These are phyloP conservation scores for Coemansia sp. DNA, from an alignment of 192 early-diverging fungal genomes.

Conservation along the genomic window DNA sequence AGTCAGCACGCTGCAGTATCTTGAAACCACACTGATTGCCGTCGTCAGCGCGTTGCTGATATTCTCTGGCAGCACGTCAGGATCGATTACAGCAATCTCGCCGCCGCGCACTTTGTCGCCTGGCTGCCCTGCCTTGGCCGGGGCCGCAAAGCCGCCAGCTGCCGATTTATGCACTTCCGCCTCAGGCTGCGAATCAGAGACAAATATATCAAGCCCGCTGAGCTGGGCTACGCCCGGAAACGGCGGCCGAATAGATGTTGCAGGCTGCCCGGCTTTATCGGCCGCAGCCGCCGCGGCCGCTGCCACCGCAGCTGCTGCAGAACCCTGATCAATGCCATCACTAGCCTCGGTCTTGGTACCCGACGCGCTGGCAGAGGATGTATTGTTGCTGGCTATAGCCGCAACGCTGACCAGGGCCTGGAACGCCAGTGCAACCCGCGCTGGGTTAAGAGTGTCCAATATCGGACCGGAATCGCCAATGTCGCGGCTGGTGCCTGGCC, in stretches of 20 bases:
- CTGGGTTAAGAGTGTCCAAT: conserved; percentile 48
- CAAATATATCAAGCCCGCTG: conserved; percentile 41
- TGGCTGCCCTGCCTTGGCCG: neutral
- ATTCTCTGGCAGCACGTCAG: conserved; percentile 26
- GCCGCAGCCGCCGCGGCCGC: neutral
- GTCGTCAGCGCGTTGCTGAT: conserved; percentile 35
- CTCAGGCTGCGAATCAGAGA: neutral
- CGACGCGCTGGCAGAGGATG: neutral
- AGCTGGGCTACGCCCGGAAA: conserved; percentile 47
- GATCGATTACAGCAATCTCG: conserved; percentile 10
- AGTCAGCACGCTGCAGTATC: conserved; percentile 44
- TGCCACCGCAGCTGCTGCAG: neutral
- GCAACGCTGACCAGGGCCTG: conserved; percentile 48
- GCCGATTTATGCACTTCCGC: neutral
- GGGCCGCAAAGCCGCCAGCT: neutral
- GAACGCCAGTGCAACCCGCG: conserved; percentile 42
- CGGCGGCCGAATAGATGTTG: conserved; percentile 14
- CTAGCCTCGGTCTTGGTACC: neutral
- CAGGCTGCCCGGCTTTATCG: neutral
- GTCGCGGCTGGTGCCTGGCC: conserved; percentile 47
- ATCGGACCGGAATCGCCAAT: conserved; percentile 38
- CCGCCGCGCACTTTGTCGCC: neutral
- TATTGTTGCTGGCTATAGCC: conserved; percentile 28
- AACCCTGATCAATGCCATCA: neutral
- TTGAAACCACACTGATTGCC: conserved; percentile 31